phyloP scores from a whole-genome alignment of 163 green algal species.

The Volvox carteri region DNA sequence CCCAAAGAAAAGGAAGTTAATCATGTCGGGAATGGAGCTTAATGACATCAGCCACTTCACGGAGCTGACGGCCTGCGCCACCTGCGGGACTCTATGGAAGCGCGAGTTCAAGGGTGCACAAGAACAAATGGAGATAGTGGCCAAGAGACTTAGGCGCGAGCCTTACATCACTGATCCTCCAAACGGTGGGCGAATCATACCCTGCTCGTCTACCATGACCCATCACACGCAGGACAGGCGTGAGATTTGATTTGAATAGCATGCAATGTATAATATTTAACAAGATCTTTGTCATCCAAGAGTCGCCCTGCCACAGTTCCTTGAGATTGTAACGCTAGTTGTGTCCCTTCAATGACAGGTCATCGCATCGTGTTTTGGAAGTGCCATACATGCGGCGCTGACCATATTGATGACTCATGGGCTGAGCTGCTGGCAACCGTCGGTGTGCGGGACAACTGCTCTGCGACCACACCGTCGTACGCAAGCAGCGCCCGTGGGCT shows the following conservation, averaged over 20 bases:
- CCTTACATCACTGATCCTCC: conserved; percentile 25
- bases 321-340: neutral
- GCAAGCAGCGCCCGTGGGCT: neutral
- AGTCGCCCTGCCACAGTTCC: too few relatives aligned
- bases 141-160: conserved; percentile 28
- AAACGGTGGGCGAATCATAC: conserved; percentile 7
- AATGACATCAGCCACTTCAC: conserved; percentile 15
- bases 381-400: conserved; percentile 40
- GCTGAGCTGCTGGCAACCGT: neutral
- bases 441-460: conserved; percentile 8
- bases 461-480: neutral
- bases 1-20: neutral
- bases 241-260: too few relatives aligned
- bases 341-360: neutral
- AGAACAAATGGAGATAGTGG: conserved; percentile 35
- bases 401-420: conserved; percentile 44
- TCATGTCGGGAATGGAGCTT: neutral
- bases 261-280: too few relatives aligned
- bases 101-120: conserved; percentile 22
- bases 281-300: too few relatives aligned
- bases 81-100: conserved; percentile 43
- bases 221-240: too few relatives aligned
- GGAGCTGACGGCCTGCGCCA: conserved; percentile 21
- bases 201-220: too few relatives aligned
- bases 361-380: conserved; percentile 45